A percentile compares a stretch with the other conserved stretches of the same genome.
Evolutionary conservation across 306 rosid species (phyloP).

Genomic region (Vicia villosa): DNA sequence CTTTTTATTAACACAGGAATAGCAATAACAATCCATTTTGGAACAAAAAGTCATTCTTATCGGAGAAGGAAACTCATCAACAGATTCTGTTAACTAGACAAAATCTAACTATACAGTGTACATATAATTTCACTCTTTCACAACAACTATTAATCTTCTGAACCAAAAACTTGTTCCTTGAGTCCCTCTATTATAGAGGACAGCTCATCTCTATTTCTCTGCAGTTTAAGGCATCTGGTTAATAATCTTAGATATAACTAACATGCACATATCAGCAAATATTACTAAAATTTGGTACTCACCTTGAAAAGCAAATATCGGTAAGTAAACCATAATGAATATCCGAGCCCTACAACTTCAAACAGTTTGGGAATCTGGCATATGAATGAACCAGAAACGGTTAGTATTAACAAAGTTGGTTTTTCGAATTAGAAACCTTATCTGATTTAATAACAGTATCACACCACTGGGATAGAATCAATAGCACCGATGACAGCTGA

Average conservation of each 20-base stretch:
- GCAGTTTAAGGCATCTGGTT: conserved; percentile 37
- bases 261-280: neutral
- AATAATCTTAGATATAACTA: neutral
- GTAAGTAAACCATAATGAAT: conserved; percentile 73
- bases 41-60: neutral
- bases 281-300: neutral
- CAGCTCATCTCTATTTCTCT: conserved; percentile 85
- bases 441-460: conserved; percentile 17
- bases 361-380: conserved; percentile 80
- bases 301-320: conserved; percentile 94
- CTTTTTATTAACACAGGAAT: neutral
- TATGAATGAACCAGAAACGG: conserved; percentile 6
- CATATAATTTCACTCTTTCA: neutral
- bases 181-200: conserved; percentile 63
- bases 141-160: conserved; percentile 46
- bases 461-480: conserved; percentile 84
- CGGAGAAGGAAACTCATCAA: neutral
- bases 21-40: neutral
- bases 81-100: conserved; percentile 17
- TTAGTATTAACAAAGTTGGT: neutral
- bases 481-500: conserved; percentile 78
- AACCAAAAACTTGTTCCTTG: conserved; percentile 73
- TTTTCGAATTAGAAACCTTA: conserved; percentile 1
- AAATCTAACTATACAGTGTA: conserved; percentile 43
- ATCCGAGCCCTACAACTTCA: conserved; percentile 86